Percentiles rank a stretch among this genome's conserved stretches.
Conservation (phyloP, 352 stramenopile species). For the Pythium apleroticum region DNA sequence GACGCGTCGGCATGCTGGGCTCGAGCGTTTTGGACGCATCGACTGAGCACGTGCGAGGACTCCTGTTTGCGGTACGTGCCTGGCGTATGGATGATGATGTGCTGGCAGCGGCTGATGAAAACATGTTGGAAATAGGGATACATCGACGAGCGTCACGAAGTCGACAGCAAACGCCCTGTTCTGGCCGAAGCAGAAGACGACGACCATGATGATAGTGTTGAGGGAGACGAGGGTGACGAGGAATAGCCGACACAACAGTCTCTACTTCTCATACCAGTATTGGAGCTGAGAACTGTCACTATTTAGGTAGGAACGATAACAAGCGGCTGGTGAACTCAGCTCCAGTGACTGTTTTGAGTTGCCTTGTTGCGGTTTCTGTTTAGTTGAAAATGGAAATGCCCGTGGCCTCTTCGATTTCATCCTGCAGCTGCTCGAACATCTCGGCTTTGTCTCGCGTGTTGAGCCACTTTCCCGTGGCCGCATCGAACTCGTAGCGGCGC, state of each 20-base stretch:
- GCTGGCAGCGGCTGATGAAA: too few relatives aligned
- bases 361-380: not conserved
- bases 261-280: too few relatives aligned
- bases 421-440: conserved; percentile 64
- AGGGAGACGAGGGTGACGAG: conserved; percentile 7
- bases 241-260: too few relatives aligned
- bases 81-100: too few relatives aligned
- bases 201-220: conserved; percentile 36
- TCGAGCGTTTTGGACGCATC: conserved; percentile 57
- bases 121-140: too few relatives aligned
- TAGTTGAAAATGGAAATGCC: conserved; percentile 81
- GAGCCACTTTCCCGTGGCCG: conserved; percentile 63
- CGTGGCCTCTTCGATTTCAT: conserved; percentile 76
- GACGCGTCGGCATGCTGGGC: conserved; percentile 55
- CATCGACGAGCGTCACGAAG: conserved; percentile 74
- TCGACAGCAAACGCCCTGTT: conserved; percentile 42
- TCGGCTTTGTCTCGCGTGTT: conserved; percentile 83
- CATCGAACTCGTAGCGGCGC: conserved; percentile 89
- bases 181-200: conserved; percentile 39
- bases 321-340: not conserved
- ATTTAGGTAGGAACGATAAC: too few relatives aligned
- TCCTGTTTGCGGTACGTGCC: conserved; percentile 59
- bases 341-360: not conserved
- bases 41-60: conserved; percentile 58
- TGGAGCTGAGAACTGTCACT: too few relatives aligned